A percentile compares a stretch with the other conserved stretches of the same genome.
phyloP scores from a whole-genome alignment of 78 protist species.

The Dictyostelium brefeldianum region DNA sequence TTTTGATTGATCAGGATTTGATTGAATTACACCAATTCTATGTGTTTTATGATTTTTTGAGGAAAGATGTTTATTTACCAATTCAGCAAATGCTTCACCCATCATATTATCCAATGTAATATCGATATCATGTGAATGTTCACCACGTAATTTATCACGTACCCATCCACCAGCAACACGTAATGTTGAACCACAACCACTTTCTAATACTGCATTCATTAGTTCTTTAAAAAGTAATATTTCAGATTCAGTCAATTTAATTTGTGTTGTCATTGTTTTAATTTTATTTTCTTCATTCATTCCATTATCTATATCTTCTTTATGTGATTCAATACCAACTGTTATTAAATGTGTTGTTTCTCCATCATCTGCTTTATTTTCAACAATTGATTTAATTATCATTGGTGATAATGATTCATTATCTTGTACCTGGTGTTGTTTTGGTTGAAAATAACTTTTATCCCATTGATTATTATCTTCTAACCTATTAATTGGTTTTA shows the following conservation, averaged over 20 bases:
- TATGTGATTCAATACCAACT: neutral
- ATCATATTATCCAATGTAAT: constrained; percentile 88
- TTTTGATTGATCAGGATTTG: constrained; percentile 95
- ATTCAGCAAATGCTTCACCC: constrained; percentile 87
- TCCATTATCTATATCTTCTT: neutral
- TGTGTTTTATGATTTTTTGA: constrained; percentile 32
- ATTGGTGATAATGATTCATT: too few relatives aligned
- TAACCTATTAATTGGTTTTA: neutral
- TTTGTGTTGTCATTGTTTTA: neutral
- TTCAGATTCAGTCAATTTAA: constrained; percentile 17
- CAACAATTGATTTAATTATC: neutral
- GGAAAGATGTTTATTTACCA: constrained; percentile 54
- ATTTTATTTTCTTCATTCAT: too few relatives aligned
- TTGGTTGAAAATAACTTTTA: constrained; percentile 1
- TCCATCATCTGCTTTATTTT: neutral
- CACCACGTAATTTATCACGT: constrained; percentile 93
- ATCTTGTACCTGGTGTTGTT: neutral
- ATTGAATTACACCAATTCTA: constrained; percentile 82
- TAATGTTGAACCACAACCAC: constrained; percentile 47
- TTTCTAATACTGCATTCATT: constrained; percentile 18
- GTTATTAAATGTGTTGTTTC: neutral
- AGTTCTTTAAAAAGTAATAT: constrained; percentile 10
- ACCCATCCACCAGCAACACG: constrained; percentile 99
- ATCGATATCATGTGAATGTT: constrained; percentile 91
- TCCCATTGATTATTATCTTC: neutral